Evolutionary conservation across 768 basidiomycete species (phyloP).

Genomic region (Coprinellus micaceus): DNA sequence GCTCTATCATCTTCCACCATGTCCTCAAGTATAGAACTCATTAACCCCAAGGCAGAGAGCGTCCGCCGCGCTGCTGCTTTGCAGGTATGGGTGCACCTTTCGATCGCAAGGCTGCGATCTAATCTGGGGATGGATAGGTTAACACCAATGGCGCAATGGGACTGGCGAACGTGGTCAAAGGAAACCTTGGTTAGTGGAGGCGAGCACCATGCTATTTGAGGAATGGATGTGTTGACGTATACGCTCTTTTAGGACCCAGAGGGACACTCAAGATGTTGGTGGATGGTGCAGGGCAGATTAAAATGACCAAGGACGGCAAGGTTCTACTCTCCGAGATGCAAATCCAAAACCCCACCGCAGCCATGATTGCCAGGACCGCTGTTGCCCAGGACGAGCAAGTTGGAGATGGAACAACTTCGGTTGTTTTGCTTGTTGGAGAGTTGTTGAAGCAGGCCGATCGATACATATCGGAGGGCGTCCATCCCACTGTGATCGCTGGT

Average conservation of each 20-base stretch:
- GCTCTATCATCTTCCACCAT: conserved; percentile 29
- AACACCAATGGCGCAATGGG: conserved; percentile 95
- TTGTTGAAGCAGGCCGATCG: conserved; percentile 96
- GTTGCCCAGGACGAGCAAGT: conserved; percentile 99
- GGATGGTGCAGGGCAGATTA: conserved; percentile 96
- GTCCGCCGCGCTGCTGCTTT: conserved; percentile 86
- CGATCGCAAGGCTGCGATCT: not conserved
- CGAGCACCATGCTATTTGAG: conserved; percentile 7
- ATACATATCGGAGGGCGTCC: conserved; percentile 96
- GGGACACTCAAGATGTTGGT: conserved; percentile 99
- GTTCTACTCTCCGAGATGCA: conserved; percentile 99
- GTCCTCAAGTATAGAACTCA: conserved; percentile 85
- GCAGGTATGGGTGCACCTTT: conserved; percentile 53
- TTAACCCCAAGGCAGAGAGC: conserved; percentile 96
- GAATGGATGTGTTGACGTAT: not conserved
- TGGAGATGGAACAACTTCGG: conserved; percentile 97
- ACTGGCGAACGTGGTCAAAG: conserved; percentile 94
- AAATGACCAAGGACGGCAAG: conserved; percentile 99
- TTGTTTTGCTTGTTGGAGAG: conserved; percentile 93
- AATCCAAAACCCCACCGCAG: conserved; percentile 98
- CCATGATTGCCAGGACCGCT: conserved; percentile 97
- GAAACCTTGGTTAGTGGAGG: conserved; percentile 76
- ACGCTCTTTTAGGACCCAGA: conserved; percentile 64
- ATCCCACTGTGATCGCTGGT: conserved; percentile 92
- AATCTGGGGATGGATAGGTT: conserved; percentile 47